Base-by-base conservation (phyloP, 2,329 filamentous ascomycete genomes). In the Byssoonygena ceratinophila region DNA sequence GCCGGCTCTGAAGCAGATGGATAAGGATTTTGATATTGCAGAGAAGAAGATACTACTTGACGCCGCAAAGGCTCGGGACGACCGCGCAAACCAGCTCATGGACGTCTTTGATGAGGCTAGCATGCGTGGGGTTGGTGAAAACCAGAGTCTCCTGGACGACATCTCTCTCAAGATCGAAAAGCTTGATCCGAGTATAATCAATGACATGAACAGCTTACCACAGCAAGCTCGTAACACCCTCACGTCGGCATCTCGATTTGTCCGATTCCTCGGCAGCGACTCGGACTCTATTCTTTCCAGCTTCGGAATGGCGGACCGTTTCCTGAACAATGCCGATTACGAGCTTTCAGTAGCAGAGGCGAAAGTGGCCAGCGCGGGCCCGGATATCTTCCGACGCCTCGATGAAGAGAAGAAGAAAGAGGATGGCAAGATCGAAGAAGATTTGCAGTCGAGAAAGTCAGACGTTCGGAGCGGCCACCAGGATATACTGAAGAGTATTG, bases 331-430 rank as follows among this genome's bases (percentile, higher is more conserved):
- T 22, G 71, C 74, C 1, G 75, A 77, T 53, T 74, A 77, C 49
- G 71, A 73, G 43, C 71, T 78, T 18, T 74, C 75, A n/a, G 73
- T 79, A 46, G 74, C 75, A 32, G 72, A 76, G 58, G 77, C 75
- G 2, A 70, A 66, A 48, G 70, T 71, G 32, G 67, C 74, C 16
- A 69, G 71, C 45, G 68, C 71, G 0, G 68, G 71, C 18, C 53
- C 65, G 3, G 66, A 68, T 2, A 66, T 71, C 9, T 72, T 75
- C 56, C 60, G 62, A 25, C 69, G 65, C 22, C 65, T 76, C 2
- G 66, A 69, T 23, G 64, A 63, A 36, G 73, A 76, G 58, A 75
- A 75, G 61, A 65, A 66, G 55, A 74, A 73, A 56, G 74, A 76
- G 57, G 74, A 76, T 59, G 59, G 61, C 2, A 74, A 73, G 55